Conservation (phyloP, 1,139 yeast genomes). For the Suhomyces bribrorum region DNA sequence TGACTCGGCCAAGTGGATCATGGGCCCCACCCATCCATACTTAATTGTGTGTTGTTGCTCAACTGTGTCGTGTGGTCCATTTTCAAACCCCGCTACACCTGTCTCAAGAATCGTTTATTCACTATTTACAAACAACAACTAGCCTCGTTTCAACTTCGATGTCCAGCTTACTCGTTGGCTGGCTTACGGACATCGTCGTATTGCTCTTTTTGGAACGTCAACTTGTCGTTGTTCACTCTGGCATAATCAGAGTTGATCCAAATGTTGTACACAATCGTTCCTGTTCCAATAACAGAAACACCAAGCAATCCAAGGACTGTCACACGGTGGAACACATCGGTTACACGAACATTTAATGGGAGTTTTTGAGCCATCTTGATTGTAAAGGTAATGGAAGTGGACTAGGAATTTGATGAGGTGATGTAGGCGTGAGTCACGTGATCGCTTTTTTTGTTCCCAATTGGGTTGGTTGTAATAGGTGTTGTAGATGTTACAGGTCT, state of each 20-base stretch:
- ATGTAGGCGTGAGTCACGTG: background rate
- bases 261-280: constrained; percentile 26
- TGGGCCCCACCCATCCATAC: too few relatives aligned
- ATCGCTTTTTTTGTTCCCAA: background rate
- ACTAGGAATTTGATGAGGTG: background rate
- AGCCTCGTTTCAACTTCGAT: background rate
- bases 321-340: constrained; percentile 30
- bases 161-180: constrained; percentile 3
- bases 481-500: too few relatives aligned
- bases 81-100: background rate
- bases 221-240: constrained; percentile 43
- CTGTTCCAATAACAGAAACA: constrained; percentile 41
- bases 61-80: too few relatives aligned
- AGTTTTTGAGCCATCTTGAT: constrained; percentile 33
- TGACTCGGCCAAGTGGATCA: too few relatives aligned
- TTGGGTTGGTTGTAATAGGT: too few relatives aligned
- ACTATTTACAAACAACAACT: constrained; percentile 6
- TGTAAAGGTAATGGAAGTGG: background rate
- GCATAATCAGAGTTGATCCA: constrained; percentile 42
- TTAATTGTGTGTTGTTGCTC: too few relatives aligned
- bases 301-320: constrained; percentile 30
- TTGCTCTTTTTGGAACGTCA: constrained; percentile 37
- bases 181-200: constrained; percentile 24
- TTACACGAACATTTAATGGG: constrained; percentile 45
- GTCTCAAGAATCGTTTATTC: constrained; percentile 2